Base-by-base conservation (phyloP, 2,329 filamentous ascomycete genomes). In the Diaporthe vexans region DNA sequence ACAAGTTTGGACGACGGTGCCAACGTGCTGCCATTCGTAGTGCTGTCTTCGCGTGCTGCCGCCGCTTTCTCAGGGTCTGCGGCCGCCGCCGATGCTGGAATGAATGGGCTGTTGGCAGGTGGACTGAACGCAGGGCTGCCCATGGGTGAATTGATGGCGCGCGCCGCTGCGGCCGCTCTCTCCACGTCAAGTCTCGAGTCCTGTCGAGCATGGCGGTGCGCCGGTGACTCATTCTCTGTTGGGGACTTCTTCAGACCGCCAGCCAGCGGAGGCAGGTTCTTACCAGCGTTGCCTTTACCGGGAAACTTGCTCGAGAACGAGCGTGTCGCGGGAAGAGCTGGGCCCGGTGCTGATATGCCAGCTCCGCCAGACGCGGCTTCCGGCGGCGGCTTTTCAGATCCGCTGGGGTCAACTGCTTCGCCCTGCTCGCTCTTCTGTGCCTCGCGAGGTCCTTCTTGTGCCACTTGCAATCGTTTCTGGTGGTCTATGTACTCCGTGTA, bases 401-500 rank as follows among this genome's bases (percentile, higher is more conserved):
- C 72, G 52, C 51, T 65, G 9, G 61, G 26, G 5, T 76, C 72
- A 82, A 88, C 82, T 80, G 86, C 76, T 81, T 88, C 82, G 81
- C 86, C 78, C 81, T 93, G 84, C 35, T 87, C 90, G 82, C 78
- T 85, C 78, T 79, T 86, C 82, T 86, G 94, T 83, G 46, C 19
- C 29, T 73, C 65, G 17, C 21, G 74, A 3, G 72, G 72, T n/a
- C 85, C 85, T 63, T 87, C 87, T 87, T 90, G 90, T 80, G 85
- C 89, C 78, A 93, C 92, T 73, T 90, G 89, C 86, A 99, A 98
- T 59, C 92, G 90, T 77, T 93, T 91, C 24, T 89, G 88, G 81
- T 98, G 98, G 6, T 91, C 89, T 71, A 90, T 88, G 80, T 94
- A 97, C 77, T 97, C 93, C 76, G 94, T 93, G 83, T 99, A 99